phyloP scores from a whole-genome alignment of 225 moss, liverwort and hornwort genomes.

The Pleurozium schreberi region DNA sequence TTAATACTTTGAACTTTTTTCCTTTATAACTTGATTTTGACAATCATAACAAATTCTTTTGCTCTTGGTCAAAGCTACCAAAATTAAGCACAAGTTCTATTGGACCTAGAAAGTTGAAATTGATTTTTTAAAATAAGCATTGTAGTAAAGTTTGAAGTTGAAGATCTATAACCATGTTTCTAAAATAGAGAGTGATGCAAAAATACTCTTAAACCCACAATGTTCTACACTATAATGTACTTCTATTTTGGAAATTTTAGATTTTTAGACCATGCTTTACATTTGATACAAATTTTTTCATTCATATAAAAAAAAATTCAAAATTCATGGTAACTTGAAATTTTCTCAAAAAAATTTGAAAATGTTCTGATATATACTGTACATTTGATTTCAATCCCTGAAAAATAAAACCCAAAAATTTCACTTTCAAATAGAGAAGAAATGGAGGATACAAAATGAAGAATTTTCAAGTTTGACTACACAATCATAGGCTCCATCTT shows the following conservation, averaged over 20 bases:
- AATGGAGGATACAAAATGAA: background rate
- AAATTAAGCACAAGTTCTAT: too few relatives aligned
- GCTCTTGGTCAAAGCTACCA: background rate
- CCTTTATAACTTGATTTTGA: background rate
- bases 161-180: background rate
- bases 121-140: background rate
- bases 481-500: accelerated
- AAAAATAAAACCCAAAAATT: background rate
- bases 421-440: background rate
- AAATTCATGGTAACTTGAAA: background rate
- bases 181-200: accelerated
- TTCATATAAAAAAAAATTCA: too few relatives aligned
- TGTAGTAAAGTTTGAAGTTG: background rate
- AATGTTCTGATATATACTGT: too few relatives aligned
- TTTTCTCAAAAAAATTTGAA: background rate
- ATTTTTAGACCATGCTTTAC: background rate
- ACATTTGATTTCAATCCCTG: too few relatives aligned
- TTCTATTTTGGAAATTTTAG: background rate
- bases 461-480: background rate
- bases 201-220: background rate
- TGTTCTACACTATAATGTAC: background rate
- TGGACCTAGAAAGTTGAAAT: too few relatives aligned
- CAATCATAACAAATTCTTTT: background rate
- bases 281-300: background rate
- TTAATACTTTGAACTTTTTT: background rate